Base-by-base conservation (phyloP, 768 basidiomycete genomes). In the Naganishia vaughanmartiniae region DNA sequence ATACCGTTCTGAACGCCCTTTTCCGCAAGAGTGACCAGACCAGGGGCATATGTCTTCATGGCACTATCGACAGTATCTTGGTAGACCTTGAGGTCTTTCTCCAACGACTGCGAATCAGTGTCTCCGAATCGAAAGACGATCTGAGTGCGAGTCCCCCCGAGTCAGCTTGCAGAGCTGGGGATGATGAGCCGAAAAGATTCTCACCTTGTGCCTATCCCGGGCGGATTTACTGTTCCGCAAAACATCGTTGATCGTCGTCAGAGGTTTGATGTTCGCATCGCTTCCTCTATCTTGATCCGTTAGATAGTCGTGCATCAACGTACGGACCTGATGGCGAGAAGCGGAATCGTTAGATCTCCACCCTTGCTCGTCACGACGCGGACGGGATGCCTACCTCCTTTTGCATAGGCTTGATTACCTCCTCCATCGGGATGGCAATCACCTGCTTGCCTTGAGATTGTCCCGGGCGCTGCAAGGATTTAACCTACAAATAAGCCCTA, bases 171-270 rank as follows among this genome's bases (percentile, higher is more conserved):
- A 66, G 26, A 0, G 30, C 19, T 12, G n/a, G 9, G 31, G 57
- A 26, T n/a, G 4, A 68, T 9, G 39, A 21, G 36, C 36, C 21
- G 34, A 10, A 39, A 12, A 5, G 24, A 73, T n/a, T n/a, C 81
- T 42, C 56, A 91, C 93, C 85, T 92, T 94, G 58, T 86, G 83
- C 79, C 84, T 89, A 74, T 97, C 93, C 70, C 93, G 85, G 30
- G 83, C 84, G 73, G 89, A 87, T 74, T 87, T 89, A 42, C 91
- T 90, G 67, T 92, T 91, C 19, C 92, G 86, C 46, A 99, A 85
- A 17, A 92, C 89, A 74, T 98, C 96, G 74, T 94, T 96, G 79
- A 98, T 92, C 0, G 94, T 93, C 0, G 89, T 88, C 72, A 97
- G 89, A 9, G 92, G 91, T 79, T 94, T 93, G 54, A 93, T 86